Evolutionary conservation across 2,329 filamentous ascomycete species (phyloP).

Genomic region (Thielaviopsis populi): DNA sequence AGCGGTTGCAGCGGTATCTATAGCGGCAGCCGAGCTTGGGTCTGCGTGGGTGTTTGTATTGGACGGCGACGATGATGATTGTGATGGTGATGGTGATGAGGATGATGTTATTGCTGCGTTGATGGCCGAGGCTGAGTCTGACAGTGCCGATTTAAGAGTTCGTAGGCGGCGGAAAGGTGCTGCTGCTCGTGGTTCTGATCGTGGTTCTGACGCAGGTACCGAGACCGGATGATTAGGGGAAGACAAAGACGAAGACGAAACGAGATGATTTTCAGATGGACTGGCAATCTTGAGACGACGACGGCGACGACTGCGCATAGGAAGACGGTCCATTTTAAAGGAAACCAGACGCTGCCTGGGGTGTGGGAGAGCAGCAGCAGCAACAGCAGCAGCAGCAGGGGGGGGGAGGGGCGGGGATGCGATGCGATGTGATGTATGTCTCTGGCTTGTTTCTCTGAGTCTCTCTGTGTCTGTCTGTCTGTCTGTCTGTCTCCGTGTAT

Average conservation of each 20-base stretch:
- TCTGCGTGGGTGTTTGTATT: background rate
- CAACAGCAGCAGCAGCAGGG: background rate
- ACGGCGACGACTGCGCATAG: slow-evolving; percentile 30
- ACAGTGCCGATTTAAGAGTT: slow-evolving; percentile 16
- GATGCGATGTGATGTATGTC: background rate
- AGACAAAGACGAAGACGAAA: slow-evolving; percentile 4
- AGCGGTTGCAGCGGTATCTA: background rate
- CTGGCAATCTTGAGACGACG: slow-evolving; percentile 27
- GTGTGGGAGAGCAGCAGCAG: background rate
- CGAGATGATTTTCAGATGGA: background rate
- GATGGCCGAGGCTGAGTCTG: slow-evolving; percentile 7
- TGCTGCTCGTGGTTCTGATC: slow-evolving; percentile 19
- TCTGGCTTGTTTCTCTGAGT: background rate
- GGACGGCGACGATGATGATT: too few species aligned
- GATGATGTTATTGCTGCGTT: background rate
- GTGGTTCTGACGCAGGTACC: background rate
- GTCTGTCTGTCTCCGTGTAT: background rate
- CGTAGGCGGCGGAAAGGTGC: slow-evolving; percentile 19
- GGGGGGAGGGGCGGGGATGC: background rate
- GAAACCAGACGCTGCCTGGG: background rate
- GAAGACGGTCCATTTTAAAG: slow-evolving; percentile 28
- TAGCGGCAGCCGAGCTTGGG: background rate
- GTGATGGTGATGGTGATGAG: background rate
- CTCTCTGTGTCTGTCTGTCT: background rate
- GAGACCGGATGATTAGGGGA: background rate